Evolutionary conservation across 192 early-diverging fungal species (phyloP), one percentile per base, ranked within the genome.

Genomic region (Jimgerdemannia flammicorona): DNA sequence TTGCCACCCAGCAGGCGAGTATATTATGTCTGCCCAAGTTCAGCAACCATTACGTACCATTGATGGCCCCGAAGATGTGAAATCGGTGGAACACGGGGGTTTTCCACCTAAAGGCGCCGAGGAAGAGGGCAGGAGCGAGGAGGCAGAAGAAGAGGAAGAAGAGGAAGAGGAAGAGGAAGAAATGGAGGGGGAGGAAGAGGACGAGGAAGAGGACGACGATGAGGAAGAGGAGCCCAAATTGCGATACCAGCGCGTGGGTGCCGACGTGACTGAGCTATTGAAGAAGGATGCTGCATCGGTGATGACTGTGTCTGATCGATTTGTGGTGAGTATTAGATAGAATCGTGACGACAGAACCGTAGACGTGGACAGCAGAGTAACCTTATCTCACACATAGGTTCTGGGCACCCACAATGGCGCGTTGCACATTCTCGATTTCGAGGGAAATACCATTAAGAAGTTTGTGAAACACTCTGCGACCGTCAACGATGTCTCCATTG

Each of bases 391-490:
- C 66, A 44, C 54, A 43, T 75, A 92, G 90, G 90, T 88, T 6
- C 87, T 97, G 41, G 97, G 95, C 41, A 98, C 97, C 3, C 95
- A 98, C 77, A 93, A 93, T 87, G 97, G 97, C 67, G 83, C 89
- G 29, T 91, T 99, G 0, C 89, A 95, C 67, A 89, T 99, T 67
- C 88, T 97, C 29, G 97, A 99, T 80, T 91, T 96, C 75, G 92
- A 93, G 40, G 97, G 97, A 71, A 97, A 95, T 72, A 86, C 93
- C 40, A 91, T 95, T 40, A 95, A 96, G 85, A 87, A 87, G 64
- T 99, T 94, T 81, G 81, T 88, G 44, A 87, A 86, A 3, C 97
- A 99, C 80, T 88, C 91, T 8, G 91, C 96, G 1, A 91, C 95
- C 0, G 95, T 99, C 4, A 97, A 92, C 75, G 89, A 93, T 71